phyloP scores from a whole-genome alignment of 1,284 basidiomycete genomes.

The Austroboletus novae-zelandiae region DNA sequence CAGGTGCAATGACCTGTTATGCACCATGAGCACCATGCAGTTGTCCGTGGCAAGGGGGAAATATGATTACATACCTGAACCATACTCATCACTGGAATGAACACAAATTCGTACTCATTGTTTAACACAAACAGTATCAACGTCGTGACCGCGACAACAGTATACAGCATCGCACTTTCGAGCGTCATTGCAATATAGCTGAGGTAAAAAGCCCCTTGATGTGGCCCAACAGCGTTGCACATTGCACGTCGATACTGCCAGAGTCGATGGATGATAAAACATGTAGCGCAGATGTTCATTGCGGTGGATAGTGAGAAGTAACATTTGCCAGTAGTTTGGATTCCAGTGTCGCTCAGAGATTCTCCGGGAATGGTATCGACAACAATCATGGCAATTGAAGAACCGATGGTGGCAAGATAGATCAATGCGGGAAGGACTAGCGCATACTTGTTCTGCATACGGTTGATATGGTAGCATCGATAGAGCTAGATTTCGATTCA shows the following conservation, averaged over 20 bases:
- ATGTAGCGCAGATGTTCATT: slow-evolving; percentile 15
- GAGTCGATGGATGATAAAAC: slow-evolving; percentile 14
- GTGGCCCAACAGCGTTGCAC: slow-evolving; percentile 4
- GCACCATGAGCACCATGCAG: too few relatives aligned
- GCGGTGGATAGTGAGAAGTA: slow-evolving; percentile 18
- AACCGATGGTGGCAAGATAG: slow-evolving; percentile 16
- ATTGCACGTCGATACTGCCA: slow-evolving; percentile 16
- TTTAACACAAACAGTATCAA: slow-evolving; percentile 15
- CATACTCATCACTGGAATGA: slow-evolving; percentile 19
- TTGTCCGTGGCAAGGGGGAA: background rate
- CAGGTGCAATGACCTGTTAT: background rate
- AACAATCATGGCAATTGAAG: slow-evolving; percentile 18
- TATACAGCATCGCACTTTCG: slow-evolving; percentile 22
- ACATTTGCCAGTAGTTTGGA: slow-evolving; percentile 14
- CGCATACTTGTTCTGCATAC: slow-evolving; percentile 6
- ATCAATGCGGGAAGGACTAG: slow-evolving; percentile 1
- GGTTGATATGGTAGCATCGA: slow-evolving; percentile 21
- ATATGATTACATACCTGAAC: slow-evolving; percentile 12
- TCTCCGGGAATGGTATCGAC: slow-evolving; percentile 10
- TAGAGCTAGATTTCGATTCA: slow-evolving; percentile 17
- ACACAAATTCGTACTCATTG: slow-evolving; percentile 15
- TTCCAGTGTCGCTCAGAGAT: slow-evolving; percentile 4
- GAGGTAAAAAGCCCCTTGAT: slow-evolving; percentile 19
- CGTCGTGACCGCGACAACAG: slow-evolving; percentile 10
- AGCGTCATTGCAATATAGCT: slow-evolving; percentile 24